Evolutionary conservation across 1,139 yeast genomes (phyloP), one percentile per base, ranked within the genome.

Genomic region (Pichia sp.): DNA sequence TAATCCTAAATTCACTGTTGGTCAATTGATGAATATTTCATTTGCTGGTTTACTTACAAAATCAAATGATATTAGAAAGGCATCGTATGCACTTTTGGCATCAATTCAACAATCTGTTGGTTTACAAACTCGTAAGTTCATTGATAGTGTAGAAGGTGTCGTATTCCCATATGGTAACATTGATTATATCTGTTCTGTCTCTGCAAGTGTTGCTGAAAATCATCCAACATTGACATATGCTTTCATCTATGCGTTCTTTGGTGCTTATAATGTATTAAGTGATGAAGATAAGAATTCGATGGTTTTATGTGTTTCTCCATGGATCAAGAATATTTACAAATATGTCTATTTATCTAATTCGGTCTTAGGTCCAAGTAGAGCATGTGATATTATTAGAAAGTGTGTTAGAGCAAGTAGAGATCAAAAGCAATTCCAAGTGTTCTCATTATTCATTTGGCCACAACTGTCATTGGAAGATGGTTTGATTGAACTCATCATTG

Each of bases 161-260:
- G 78, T 83, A n/a, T 82, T 86, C 55, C 96, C 96, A 0, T 76
- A 79, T 36, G 85, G 85, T 58, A 79, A 83, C 37, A 75, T 83
- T 7, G 76, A 81, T 18, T 84, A 84, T 66, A 79, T 86, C 14
- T 76, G 77, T 4, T 67, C 80, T 0, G 70, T 85, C 9, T 81
- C 93, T 3, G 68, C 71, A n/a, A 73, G 76, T 37, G 67, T 88
- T 22, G 77, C 96, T 0, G 55, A 58, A 9, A 67, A 73, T 14
- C 76, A 77, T 48, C 90, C 95, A 0, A 71, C 75, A 17, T 66
- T 85, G 61, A 79, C 96, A 0, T 75, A 76, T 53, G 74, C 84
- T 38, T 81, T 85, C 54, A 69, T 85, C 53, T 69, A 69, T 44
- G 83, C 85, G 0, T 82, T 81, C 56, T 81, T 83, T 60, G 75